These are phyloP conservation scores for Psilocybe subaeruginosa DNA, from an alignment of 768 basidiomycete genomes.

Conservation along the genomic window DNA sequence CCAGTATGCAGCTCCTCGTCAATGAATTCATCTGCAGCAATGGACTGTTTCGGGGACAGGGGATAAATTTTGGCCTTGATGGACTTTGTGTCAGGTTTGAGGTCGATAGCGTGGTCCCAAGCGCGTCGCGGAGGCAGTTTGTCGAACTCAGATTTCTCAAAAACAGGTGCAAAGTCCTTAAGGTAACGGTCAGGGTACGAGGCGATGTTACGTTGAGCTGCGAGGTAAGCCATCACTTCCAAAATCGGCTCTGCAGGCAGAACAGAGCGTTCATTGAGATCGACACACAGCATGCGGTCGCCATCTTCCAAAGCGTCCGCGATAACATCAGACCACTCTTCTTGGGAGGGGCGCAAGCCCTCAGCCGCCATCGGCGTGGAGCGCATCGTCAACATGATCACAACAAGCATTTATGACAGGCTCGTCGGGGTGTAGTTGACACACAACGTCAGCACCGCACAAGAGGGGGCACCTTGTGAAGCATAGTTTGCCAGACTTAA, in stretches of 20 bases:
- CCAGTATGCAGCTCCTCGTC: conserved; percentile 3
- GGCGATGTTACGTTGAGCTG: conserved; percentile 2
- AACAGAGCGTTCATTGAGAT: no score
- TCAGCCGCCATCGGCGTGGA: background rate
- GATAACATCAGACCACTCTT: background rate
- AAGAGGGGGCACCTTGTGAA: no score
- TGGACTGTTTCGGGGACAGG: background rate
- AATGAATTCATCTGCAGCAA: background rate
- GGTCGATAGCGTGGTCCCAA: conserved; percentile 39
- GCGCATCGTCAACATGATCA: no score
- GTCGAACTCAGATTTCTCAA: conserved; percentile 17
- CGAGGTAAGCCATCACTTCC: background rate
- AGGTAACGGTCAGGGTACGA: conserved; percentile 1
- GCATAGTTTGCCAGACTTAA: conserved; percentile 9
- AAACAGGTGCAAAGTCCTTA: conserved; percentile 11
- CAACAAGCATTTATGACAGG: background rate
- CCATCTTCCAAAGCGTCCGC: background rate
- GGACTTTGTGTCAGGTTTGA: conserved; percentile 23
- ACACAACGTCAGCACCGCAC: background rate
- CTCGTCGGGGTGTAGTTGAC: background rate
- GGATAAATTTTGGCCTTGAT: conserved; percentile 7
- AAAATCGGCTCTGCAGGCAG: background rate
- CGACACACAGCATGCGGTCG: background rate
- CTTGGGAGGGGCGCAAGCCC: background rate
- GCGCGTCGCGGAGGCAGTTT: conserved; percentile 15